A percentile compares a stretch with the other conserved stretches of the same genome.
phyloP scores from a whole-genome alignment of 2,329 filamentous ascomycete species.

The Beauveria bassiana region DNA sequence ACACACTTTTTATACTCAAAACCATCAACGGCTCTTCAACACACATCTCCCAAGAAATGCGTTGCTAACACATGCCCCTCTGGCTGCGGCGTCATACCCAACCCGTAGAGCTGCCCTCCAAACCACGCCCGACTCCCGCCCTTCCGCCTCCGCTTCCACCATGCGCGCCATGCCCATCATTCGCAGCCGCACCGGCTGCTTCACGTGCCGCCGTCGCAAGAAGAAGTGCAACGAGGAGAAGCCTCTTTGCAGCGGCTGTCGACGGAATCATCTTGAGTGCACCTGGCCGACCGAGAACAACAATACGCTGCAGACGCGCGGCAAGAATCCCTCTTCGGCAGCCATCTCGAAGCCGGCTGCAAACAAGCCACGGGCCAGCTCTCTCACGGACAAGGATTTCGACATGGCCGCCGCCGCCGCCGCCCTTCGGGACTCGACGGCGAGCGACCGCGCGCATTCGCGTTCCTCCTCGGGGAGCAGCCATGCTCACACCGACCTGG shows the following conservation, averaged over 20 bases:
- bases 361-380: not conserved
- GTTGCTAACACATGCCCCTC: not conserved
- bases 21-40: not conserved
- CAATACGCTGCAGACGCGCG: conserved; percentile 4
- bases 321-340: not conserved
- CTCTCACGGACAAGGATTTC: not conserved
- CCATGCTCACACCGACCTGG: not conserved
- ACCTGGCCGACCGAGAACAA: conserved; percentile 32
- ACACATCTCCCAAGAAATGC: not conserved
- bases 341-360: not conserved
- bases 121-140: not conserved
- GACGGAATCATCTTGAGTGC: conserved; percentile 44
- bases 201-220: conserved; percentile 44
- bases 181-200: conserved; percentile 33
- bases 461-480: conserved; percentile 6
- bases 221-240: conserved; percentile 47
- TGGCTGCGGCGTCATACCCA: not conserved
- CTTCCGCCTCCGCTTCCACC: not conserved
- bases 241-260: conserved; percentile 45
- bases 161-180: conserved; percentile 23
- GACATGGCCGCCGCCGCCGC: not conserved
- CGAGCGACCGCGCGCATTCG: not conserved
- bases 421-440: not conserved
- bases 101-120: not conserved
- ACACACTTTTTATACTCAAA: not conserved